Percentiles rank a stretch among this genome's conserved stretches.
Conservation (phyloP, 257 asterid species). For the Osmanthus fragrans region DNA sequence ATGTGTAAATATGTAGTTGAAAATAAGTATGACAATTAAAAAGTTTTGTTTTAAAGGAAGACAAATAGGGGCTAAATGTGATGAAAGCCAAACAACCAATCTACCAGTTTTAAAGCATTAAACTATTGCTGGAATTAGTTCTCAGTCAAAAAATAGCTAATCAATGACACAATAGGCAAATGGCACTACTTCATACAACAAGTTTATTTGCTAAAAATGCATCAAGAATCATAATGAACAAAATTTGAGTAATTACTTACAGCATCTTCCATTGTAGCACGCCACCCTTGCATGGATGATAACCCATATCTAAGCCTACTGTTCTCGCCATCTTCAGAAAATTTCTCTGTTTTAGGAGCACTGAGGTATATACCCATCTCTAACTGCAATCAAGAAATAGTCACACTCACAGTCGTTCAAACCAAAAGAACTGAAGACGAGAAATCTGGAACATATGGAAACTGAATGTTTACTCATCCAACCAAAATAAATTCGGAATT, state of each 20-base stretch:
- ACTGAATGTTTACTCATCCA: neutral
- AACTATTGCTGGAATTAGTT: neutral
- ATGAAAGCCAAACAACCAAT: neutral
- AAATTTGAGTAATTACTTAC: constrained; percentile 29
- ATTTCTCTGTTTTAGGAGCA: constrained; percentile 50
- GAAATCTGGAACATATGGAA: neutral
- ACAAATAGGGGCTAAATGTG: neutral
- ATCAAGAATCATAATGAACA: neutral
- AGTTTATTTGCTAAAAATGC: neutral
- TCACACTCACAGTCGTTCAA: neutral
- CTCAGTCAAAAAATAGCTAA: neutral
- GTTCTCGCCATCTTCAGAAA: constrained; percentile 49
- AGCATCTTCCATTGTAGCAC: constrained; percentile 63
- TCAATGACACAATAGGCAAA: neutral
- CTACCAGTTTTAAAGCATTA: neutral
- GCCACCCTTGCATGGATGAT: constrained; percentile 68
- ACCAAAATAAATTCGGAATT: neutral
- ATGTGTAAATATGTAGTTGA: too few species aligned
- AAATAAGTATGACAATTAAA: too few species aligned
- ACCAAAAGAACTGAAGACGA: neutral
- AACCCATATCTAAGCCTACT: constrained; percentile 41
- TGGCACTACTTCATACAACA: neutral
- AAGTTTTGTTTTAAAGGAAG: too few species aligned
- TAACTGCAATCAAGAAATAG: constrained; percentile 23
- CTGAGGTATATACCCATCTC: constrained; percentile 55